Percentiles rank a stretch among this genome's conserved stretches.
Evolutionary conservation across 1,139 yeast species (phyloP).

Genomic region (Suhomyces panamericanus): DNA sequence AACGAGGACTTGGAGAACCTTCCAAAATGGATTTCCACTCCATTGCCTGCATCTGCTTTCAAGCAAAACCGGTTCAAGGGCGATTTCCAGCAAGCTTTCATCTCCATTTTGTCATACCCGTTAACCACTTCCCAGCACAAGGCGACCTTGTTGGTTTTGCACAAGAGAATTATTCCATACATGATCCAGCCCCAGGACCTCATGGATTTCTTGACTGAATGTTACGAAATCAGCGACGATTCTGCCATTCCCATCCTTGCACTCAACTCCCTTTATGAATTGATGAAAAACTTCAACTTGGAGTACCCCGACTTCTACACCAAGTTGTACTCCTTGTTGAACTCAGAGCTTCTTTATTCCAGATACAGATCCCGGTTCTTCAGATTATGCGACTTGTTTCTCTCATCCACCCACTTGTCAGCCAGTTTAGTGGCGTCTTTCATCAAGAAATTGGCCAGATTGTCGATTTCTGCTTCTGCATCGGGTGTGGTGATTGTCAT

Average conservation of each 20-base stretch:
- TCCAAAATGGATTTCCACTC: conserved; percentile 33
- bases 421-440: conserved; percentile 84
- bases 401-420: conserved; percentile 86
- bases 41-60: conserved; percentile 56
- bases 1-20: conserved; percentile 32
- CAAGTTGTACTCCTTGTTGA: conserved; percentile 77
- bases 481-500: conserved; percentile 83
- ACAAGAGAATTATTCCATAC: conserved; percentile 80
- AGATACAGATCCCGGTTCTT: conserved; percentile 84
- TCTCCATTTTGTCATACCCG: conserved; percentile 52
- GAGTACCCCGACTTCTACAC: conserved; percentile 91
- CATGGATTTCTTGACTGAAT: conserved; percentile 92
- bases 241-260: conserved; percentile 77
- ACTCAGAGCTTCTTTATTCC: conserved; percentile 73
- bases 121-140: conserved; percentile 64
- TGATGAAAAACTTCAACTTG: conserved; percentile 78
- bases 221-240: conserved; percentile 64
- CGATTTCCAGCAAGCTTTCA: conserved; percentile 70
- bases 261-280: conserved; percentile 80
- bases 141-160: conserved; percentile 65
- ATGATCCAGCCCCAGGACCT: conserved; percentile 77
- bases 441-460: conserved; percentile 75
- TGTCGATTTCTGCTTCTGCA: conserved; percentile 80
- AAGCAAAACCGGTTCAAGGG: conserved; percentile 60
- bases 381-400: conserved; percentile 80